Conservation (phyloP, 805 yeast species). For the Candida odintsovae region DNA sequence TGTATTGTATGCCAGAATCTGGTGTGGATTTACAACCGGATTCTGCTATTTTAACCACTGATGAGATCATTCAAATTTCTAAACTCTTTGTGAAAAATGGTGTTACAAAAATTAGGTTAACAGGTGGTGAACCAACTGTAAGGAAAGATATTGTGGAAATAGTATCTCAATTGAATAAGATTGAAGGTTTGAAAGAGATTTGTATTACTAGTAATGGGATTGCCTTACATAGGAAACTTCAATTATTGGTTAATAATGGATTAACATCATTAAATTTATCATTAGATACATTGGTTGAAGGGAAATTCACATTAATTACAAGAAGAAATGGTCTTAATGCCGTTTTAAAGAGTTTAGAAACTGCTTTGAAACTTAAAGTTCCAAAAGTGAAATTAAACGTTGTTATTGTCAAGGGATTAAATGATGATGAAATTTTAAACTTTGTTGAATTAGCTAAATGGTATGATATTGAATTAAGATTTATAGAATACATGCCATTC, state of each 20-base stretch:
- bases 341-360: slow-evolving; percentile 38
- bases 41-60: slow-evolving; percentile 33
- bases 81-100: slow-evolving; percentile 40
- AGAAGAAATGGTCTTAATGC: slow-evolving; percentile 42
- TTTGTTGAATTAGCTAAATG: slow-evolving; percentile 38
- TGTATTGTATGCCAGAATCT: slow-evolving; percentile 54
- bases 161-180: slow-evolving; percentile 30
- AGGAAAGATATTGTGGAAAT: slow-evolving; percentile 43
- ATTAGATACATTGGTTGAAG: slow-evolving; percentile 45
- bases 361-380: slow-evolving; percentile 38
- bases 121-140: slow-evolving; percentile 56
- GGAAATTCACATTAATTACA: slow-evolving; percentile 43
- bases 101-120: slow-evolving; percentile 44
- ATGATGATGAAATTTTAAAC: slow-evolving; percentile 46
- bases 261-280: slow-evolving; percentile 43
- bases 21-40: slow-evolving; percentile 44
- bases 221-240: slow-evolving; percentile 42
- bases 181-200: slow-evolving; percentile 40
- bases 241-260: slow-evolving; percentile 35
- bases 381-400: slow-evolving; percentile 43
- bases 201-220: slow-evolving; percentile 50
- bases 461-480: slow-evolving; percentile 40
- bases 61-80: slow-evolving; percentile 40
- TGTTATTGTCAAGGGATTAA: slow-evolving; percentile 43
- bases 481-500: slow-evolving; percentile 56